Conservation (phyloP, 371 early-diverging fungal genomes). For the Mucor mucedo region DNA sequence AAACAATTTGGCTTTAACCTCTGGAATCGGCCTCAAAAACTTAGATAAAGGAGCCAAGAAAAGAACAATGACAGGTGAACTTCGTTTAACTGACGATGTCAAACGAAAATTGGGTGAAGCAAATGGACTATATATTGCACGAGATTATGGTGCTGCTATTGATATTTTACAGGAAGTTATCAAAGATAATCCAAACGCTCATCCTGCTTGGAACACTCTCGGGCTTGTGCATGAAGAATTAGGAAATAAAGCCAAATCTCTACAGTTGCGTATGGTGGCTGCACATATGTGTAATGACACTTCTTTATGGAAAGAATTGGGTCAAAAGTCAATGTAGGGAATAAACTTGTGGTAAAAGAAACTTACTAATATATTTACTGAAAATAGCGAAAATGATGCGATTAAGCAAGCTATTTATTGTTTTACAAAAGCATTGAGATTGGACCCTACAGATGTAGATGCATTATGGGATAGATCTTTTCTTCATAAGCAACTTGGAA, state of each 20-base stretch:
- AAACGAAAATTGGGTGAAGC: constrained; percentile 74
- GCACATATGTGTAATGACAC: constrained; percentile 87
- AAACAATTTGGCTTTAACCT: constrained; percentile 38
- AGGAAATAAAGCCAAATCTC: constrained; percentile 75
- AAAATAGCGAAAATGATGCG: constrained; percentile 65
- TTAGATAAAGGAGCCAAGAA: constrained; percentile 21
- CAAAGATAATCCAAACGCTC: constrained; percentile 68
- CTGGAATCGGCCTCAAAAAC: constrained; percentile 37
- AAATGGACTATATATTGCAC: constrained; percentile 71
- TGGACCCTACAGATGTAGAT: constrained; percentile 71
- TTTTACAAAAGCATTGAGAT: constrained; percentile 66
- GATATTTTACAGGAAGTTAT: constrained; percentile 77
- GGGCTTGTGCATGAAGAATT: constrained; percentile 92
- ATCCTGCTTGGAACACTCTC: constrained; percentile 85
- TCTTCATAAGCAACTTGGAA: constrained; percentile 56
- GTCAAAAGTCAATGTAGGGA: constrained; percentile 69
- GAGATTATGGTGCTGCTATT: constrained; percentile 72
- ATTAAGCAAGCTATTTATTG: constrained; percentile 85
- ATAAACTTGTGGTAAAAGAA: not conserved
- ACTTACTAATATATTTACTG: not conserved
- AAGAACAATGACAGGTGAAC: constrained; percentile 32
- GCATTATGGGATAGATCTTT: constrained; percentile 74
- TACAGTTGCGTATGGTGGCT: constrained; percentile 85
- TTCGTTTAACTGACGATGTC: constrained; percentile 54
- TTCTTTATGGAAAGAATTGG: constrained; percentile 87